Conservation (phyloP, 2,329 filamentous ascomycete species). For the Remersonia thermophila region DNA sequence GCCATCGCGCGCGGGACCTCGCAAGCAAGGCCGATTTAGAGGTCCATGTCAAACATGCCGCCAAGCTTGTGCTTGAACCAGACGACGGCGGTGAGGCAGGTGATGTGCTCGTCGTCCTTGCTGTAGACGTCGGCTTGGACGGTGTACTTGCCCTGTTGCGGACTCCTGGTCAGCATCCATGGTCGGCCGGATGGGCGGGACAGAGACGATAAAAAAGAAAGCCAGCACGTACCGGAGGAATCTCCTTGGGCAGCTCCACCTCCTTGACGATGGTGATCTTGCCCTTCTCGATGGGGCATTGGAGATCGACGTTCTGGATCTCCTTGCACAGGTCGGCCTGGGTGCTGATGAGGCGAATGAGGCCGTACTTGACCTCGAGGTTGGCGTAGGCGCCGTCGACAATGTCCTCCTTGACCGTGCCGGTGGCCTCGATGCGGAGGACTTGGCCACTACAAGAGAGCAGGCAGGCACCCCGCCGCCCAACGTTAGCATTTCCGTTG, state of each 20-base stretch:
- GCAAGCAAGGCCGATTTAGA: too few relatives aligned
- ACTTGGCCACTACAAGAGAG: slow-evolving; percentile 53
- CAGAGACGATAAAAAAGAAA: too few relatives aligned
- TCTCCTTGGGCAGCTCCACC: slow-evolving; percentile 73
- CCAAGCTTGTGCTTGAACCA: slow-evolving; percentile 26
- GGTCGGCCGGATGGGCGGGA: too few relatives aligned
- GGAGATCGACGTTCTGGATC: slow-evolving; percentile 72
- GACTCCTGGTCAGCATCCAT: slow-evolving; percentile 16
- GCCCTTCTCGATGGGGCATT: slow-evolving; percentile 80
- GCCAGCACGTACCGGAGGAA: slow-evolving; percentile 77
- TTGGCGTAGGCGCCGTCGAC: slow-evolving; percentile 69
- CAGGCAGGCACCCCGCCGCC: too few relatives aligned
- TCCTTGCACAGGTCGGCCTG: slow-evolving; percentile 80
- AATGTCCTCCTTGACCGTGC: slow-evolving; percentile 60
- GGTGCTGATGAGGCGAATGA: slow-evolving; percentile 78
- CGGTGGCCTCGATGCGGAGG: slow-evolving; percentile 67
- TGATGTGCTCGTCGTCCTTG: slow-evolving; percentile 60
- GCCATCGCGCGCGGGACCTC: background rate
- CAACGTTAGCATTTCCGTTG: too few relatives aligned
- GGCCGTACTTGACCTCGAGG: slow-evolving; percentile 81
- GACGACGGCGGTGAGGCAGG: slow-evolving; percentile 71
- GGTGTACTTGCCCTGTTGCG: slow-evolving; percentile 66
- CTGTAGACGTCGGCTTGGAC: slow-evolving; percentile 79
- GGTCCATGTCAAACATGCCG: slow-evolving; percentile 33
- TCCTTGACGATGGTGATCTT: slow-evolving; percentile 61